A percentile compares a stretch with the other conserved stretches of the same genome.
Evolutionary conservation across 495 filamentous ascomycete species (phyloP).

Genomic region (Penicillium cinerascens): DNA sequence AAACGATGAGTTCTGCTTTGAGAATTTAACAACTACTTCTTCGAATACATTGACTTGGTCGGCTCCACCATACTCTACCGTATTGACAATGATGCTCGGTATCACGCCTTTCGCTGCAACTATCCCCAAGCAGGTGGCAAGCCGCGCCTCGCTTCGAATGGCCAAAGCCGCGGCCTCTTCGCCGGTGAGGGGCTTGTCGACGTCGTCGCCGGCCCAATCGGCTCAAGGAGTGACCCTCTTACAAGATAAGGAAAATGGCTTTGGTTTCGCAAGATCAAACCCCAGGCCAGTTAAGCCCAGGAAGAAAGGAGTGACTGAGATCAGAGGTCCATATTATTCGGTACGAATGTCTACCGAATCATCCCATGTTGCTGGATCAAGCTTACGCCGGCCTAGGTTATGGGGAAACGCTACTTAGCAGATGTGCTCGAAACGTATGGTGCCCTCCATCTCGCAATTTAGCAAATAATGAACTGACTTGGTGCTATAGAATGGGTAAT

Average conservation of each 20-base stretch:
- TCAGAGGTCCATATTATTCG: slow-evolving; percentile 55
- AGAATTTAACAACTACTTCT: neutral
- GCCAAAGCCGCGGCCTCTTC: slow-evolving; percentile 6
- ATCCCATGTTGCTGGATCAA: neutral
- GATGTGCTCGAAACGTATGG: slow-evolving; percentile 51
- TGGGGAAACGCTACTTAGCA: slow-evolving; percentile 51
- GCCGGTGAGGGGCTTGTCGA: slow-evolving; percentile 17
- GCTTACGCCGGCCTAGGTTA: slow-evolving; percentile 29
- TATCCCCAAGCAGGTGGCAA: neutral
- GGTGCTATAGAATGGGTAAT: slow-evolving; percentile 40
- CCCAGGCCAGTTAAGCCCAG: slow-evolving; percentile 48
- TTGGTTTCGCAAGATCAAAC: slow-evolving; percentile 54
- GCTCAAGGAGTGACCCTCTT: slow-evolving; percentile 37
- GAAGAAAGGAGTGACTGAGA: slow-evolving; percentile 50
- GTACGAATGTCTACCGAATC: slow-evolving; percentile 21
- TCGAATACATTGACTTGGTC: neutral
- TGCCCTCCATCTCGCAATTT: neutral
- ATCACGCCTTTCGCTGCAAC: neutral
- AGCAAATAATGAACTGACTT: neutral
- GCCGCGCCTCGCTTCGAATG: slow-evolving; percentile 1
- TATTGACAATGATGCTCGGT: slow-evolving; percentile 1
- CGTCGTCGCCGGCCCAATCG: neutral
- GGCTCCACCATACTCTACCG: neutral
- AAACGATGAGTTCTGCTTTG: neutral
- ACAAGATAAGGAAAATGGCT: slow-evolving; percentile 48